Evolutionary conservation across 306 rosid species (phyloP), one percentile per base, ranked within the genome.

Genomic region (Hippophae tibetana): DNA sequence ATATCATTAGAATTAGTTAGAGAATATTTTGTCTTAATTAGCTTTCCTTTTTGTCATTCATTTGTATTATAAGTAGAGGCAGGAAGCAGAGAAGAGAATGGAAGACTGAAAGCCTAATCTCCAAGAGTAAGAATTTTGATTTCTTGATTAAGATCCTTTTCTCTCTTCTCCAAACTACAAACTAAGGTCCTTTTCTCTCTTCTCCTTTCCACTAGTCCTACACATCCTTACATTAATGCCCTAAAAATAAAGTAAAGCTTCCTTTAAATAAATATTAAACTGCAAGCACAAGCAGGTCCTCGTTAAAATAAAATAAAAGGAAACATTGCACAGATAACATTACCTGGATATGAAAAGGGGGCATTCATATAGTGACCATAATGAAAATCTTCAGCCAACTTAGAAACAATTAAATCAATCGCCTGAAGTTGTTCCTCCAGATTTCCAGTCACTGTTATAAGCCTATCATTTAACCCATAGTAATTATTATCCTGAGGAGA

Each of bases 401-500:
- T 93, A 5, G 97, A 82, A 74, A 93, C 68, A 77, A 93, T 78
- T 64, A 93, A 69, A 60, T 88, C 99, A 78, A 87, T 72, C 10
- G 94, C 99, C 41, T 81, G 83, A 86, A 93, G 80, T 74, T 86
- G 99, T 73, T 89, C 99, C 51, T 93, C 99, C 43, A 93, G 78
- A 68, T 81, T 78, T 82, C 99, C 99, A 63, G 87, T 74, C 69
- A 93, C 51, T 12, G 97, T 89, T 62, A 93, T 97, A 52, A 93
- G 86, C 85, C 99, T 83, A 76, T 93, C 99, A 72, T 80, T 93
- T 66, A 83, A 77, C 51, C 95, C 99, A 71, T 71, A 84, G 69
- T 84, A 93, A 78, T 81, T 89, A 78, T 86, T 84, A 76, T 93
- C 99, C 75, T 93, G 99, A 59, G 99, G 97, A 44, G 99, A 93